Evolutionary conservation across 106 monocot genomes (phyloP).

Genomic region (Phalaenopsis aphrodite): DNA sequence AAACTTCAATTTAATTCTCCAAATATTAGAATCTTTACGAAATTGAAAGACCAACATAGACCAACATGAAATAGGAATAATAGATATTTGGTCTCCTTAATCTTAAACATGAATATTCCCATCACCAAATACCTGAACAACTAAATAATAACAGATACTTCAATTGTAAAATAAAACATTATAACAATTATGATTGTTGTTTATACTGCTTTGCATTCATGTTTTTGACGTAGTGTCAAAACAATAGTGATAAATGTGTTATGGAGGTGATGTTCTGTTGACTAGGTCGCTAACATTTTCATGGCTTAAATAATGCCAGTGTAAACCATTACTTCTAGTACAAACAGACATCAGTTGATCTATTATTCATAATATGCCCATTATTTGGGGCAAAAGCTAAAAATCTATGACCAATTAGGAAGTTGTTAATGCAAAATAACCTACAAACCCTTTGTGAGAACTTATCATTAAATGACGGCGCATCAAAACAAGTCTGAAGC

Average conservation of each 20-base stretch:
- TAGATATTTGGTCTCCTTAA: background rate
- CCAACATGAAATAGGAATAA: background rate
- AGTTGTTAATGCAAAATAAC: background rate
- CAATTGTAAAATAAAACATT: background rate
- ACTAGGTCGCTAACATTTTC: background rate
- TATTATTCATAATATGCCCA: background rate
- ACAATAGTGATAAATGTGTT: background rate
- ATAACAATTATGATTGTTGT: background rate
- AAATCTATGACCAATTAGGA: background rate
- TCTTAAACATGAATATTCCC: background rate
- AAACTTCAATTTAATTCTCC: background rate
- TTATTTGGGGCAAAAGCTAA: background rate
- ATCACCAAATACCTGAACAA: background rate
- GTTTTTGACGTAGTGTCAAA: background rate
- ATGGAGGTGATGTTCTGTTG: background rate
- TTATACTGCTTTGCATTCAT: background rate
- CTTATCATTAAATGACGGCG: background rate
- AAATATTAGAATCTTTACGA: background rate
- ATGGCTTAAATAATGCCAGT: background rate
- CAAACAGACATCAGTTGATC: background rate
- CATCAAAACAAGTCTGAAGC: background rate
- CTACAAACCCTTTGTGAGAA: background rate
- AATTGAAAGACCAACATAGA: background rate
- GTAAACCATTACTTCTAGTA: background rate
- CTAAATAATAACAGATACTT: background rate